phyloP scores from a whole-genome alignment of 805 yeast genomes.

The Vanderwaltozyma yarrowii region DNA sequence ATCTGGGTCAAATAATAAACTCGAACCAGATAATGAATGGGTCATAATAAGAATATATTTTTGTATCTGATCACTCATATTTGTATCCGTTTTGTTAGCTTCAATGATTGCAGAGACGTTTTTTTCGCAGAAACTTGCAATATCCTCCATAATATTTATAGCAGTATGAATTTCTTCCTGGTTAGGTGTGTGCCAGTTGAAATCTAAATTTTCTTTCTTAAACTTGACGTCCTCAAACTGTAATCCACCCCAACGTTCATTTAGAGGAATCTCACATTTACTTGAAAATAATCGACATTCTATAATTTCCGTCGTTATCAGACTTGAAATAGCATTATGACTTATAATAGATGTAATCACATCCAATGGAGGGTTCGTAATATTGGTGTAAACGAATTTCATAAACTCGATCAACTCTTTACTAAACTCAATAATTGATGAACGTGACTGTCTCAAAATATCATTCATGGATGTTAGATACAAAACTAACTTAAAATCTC shows the following conservation, averaged over 20 bases:
- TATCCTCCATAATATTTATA: conserved; percentile 42
- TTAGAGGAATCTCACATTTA: conserved; percentile 28
- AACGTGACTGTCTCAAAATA: conserved; percentile 58
- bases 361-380: conserved; percentile 45
- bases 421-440: conserved; percentile 34
- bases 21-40: conserved; percentile 56
- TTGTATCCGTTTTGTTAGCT: conserved; percentile 9
- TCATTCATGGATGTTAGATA: conserved; percentile 61
- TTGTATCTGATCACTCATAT: conserved; percentile 40
- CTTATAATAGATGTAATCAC: conserved; percentile 51
- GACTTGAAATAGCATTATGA: conserved; percentile 54
- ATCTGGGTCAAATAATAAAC: conserved; percentile 66
- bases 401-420: conserved; percentile 36
- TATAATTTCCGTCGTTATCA: conserved; percentile 48
- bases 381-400: conserved; percentile 18
- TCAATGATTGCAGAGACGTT: conserved; percentile 32
- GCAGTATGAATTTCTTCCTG: conserved; percentile 49
- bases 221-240: conserved; percentile 49
- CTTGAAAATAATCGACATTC: conserved; percentile 49
- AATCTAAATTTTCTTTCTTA: conserved; percentile 36
- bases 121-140: conserved; percentile 35
- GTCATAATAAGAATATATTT: conserved; percentile 48
- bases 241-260: conserved; percentile 65
- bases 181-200: conserved; percentile 71
- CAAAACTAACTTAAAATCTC: conserved; percentile 71